Conservation (phyloP, 2,329 filamentous ascomycete species). For the Penicillium sp. region DNA sequence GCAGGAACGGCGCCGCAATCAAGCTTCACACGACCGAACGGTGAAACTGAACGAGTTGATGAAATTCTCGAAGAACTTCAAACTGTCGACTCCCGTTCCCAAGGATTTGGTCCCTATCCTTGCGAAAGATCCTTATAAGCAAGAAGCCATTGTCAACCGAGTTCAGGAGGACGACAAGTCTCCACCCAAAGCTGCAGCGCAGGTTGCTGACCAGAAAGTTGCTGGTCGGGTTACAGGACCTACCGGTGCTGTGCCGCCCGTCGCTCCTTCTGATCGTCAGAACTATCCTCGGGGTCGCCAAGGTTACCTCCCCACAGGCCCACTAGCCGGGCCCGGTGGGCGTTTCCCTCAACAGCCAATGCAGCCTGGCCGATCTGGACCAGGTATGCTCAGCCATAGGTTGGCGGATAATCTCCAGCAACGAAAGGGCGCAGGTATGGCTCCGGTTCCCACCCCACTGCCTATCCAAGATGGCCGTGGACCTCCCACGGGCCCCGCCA, state of each 20-base stretch:
- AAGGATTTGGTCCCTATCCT: conserved; percentile 89
- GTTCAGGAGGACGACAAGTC: conserved; percentile 62
- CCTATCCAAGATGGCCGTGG: conserved; percentile 61
- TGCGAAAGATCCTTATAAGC: conserved; percentile 92
- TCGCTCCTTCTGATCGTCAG: conserved; percentile 44
- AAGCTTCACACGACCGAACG: conserved; percentile 68
- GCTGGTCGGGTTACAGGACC: conserved; percentile 44
- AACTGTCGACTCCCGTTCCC: conserved; percentile 86
- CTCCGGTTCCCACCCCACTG: conserved; percentile 49
- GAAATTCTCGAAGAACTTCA: conserved; percentile 91
- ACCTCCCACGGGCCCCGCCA: conserved; percentile 67
- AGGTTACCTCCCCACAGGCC: conserved; percentile 44
- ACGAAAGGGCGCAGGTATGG: conserved; percentile 42
- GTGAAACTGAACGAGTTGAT: conserved; percentile 90
- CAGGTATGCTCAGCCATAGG: conserved; percentile 47
- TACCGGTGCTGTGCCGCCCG: conserved; percentile 32
- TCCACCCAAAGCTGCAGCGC: conserved; percentile 40
- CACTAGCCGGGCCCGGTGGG: conserved; percentile 39
- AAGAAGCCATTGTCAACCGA: conserved; percentile 86
- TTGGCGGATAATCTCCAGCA: conserved; percentile 50
- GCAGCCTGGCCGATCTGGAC: conserved; percentile 38
- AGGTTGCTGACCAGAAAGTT: conserved; percentile 50
- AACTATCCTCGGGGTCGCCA: conserved; percentile 45
- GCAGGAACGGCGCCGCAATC: conserved; percentile 52
- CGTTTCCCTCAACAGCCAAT: conserved; percentile 41